Conservation (phyloP, 2,329 filamentous ascomycete genomes). For the Periconia sp. region DNA sequence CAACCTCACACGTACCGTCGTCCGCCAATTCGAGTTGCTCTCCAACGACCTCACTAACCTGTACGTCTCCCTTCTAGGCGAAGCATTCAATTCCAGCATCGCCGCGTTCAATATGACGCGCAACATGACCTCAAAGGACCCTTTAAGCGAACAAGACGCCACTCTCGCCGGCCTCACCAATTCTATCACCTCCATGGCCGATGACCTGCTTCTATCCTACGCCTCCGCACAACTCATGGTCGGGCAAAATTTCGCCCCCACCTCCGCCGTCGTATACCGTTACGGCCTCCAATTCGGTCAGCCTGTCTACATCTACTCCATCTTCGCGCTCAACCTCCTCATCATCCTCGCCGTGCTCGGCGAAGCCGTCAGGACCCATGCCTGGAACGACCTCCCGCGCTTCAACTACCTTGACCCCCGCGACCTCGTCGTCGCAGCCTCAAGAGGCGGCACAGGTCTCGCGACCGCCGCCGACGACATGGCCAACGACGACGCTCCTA, state of each 20-base stretch:
- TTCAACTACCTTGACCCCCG: conserved; percentile 35
- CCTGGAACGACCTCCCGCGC: conserved; percentile 22
- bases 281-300: conserved; percentile 28
- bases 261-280: conserved; percentile 16
- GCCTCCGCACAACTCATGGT: conserved; percentile 40
- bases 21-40: conserved; percentile 40
- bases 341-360: conserved; percentile 25
- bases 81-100: conserved; percentile 39
- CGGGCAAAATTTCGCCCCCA: conserved; percentile 15
- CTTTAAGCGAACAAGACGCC: conserved; percentile 19
- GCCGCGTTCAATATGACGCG: conserved; percentile 28
- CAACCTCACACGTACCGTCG: conserved; percentile 29
- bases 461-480: conserved; percentile 22
- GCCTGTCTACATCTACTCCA: conserved; percentile 29
- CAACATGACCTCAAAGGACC: conserved; percentile 9
- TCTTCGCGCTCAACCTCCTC: conserved; percentile 28
- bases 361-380: conserved; percentile 25
- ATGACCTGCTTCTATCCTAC: conserved; percentile 35
- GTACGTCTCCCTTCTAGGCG: conserved; percentile 40
- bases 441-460: conserved; percentile 20
- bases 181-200: conserved; percentile 27
- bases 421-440: conserved; percentile 30
- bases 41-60: conserved; percentile 43
- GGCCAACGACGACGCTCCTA: conserved; percentile 11
- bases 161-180: conserved; percentile 27